phyloP scores from a whole-genome alignment of 768 basidiomycete species.

The Scleroderma bovista region DNA sequence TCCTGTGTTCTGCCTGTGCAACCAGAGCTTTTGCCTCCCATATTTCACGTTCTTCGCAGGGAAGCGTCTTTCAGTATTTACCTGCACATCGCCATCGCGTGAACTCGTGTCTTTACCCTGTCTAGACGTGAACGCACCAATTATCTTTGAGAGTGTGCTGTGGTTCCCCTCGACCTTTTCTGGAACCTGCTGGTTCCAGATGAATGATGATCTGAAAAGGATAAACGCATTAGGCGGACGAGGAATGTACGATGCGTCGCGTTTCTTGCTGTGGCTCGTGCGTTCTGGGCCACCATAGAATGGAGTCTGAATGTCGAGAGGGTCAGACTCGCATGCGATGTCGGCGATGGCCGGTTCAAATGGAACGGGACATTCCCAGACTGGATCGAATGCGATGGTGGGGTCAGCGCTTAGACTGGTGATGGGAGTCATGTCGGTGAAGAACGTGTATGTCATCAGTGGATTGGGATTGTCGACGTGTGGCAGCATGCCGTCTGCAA shows the following conservation, averaged over 20 bases:
- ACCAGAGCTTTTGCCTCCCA: conserved; percentile 74
- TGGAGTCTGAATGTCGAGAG: conserved; percentile 14
- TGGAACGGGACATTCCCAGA: conserved; percentile 23
- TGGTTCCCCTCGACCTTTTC: conserved; percentile 78
- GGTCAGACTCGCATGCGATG: conserved; percentile 7
- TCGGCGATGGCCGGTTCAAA: conserved; percentile 11
- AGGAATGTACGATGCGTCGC: conserved; percentile 71
- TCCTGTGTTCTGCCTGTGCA: conserved; percentile 70
- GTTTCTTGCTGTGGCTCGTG: conserved; percentile 52
- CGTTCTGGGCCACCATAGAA: conserved; percentile 31
- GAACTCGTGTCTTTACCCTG: background rate
- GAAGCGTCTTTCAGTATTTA: conserved; percentile 68
- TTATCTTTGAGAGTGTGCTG: conserved; percentile 75
- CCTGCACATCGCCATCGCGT: conserved; percentile 34
- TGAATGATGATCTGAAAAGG: conserved; percentile 76
- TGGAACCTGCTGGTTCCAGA: conserved; percentile 66
- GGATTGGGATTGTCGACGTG: conserved; percentile 50
- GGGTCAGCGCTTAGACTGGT: conserved; percentile 38
- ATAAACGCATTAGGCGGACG: conserved; percentile 85
- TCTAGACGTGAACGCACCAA: conserved; percentile 43
- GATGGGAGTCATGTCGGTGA: conserved; percentile 52
- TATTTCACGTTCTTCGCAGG: conserved; percentile 58
- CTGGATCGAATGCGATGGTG: conserved; percentile 28
- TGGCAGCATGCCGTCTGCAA: conserved; percentile 43
- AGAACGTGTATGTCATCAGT: conserved; percentile 58